A percentile compares a stretch with the other conserved stretches of the same genome.
These are phyloP conservation scores for Pugionium cornutum DNA, from an alignment of 345 rosid genomes.

Conservation along the genomic window DNA sequence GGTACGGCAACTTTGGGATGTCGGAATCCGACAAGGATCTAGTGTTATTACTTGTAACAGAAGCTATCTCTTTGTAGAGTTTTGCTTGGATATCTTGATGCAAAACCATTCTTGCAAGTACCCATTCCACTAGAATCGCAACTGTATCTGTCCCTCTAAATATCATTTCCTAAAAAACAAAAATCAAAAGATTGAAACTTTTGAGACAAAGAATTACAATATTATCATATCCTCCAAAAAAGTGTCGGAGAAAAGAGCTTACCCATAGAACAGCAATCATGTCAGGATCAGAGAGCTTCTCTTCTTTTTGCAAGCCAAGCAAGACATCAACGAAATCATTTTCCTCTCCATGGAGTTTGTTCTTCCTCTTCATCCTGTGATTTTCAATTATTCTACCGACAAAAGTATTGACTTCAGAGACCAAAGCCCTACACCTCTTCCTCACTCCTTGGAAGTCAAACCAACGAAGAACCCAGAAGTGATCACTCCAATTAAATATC, in stretches of 20 bases:
- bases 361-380: constrained; percentile 47
- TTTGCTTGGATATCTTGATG: constrained; percentile 63
- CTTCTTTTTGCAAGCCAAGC: constrained; percentile 63
- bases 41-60: constrained; percentile 37
- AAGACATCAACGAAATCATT: constrained; percentile 72
- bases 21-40: constrained; percentile 55
- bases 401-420: constrained; percentile 54
- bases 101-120: constrained; percentile 72
- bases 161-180: constrained; percentile 65
- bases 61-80: constrained; percentile 64
- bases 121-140: constrained; percentile 87
- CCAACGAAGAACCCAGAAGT: constrained; percentile 65
- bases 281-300: constrained; percentile 59
- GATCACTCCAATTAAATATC: constrained; percentile 81
- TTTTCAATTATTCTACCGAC: constrained; percentile 63
- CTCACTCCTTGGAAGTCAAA: constrained; percentile 80
- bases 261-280: constrained; percentile 92
- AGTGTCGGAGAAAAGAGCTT: constrained; percentile 13
- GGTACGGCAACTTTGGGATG: constrained; percentile 55
- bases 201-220: too few relatives aligned
- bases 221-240: neutral
- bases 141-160: constrained; percentile 89
- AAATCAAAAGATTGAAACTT: constrained; percentile 6
- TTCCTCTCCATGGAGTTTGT: neutral
- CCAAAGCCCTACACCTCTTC: constrained; percentile 60